A percentile compares a stretch with the other conserved stretches of the same genome.
phyloP scores from a whole-genome alignment of 345 rosid genomes.

The Viola odorata region DNA sequence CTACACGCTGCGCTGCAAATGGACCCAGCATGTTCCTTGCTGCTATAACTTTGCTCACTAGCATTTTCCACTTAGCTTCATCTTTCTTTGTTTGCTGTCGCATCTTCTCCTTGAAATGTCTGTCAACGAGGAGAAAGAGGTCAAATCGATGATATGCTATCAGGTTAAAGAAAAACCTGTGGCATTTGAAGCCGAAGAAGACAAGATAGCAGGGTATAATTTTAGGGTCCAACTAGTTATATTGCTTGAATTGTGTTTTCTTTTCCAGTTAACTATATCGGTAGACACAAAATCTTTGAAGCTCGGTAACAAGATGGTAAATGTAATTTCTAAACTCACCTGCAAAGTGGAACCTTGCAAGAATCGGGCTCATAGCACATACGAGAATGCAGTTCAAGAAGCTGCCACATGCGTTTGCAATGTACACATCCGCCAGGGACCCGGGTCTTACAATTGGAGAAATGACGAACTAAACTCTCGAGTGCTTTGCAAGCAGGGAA shows the following conservation, averaged over 20 bases:
- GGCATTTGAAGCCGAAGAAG: neutral
- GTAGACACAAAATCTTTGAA: too few species aligned
- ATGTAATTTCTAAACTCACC: slow-evolving; percentile 35
- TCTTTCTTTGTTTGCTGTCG: slow-evolving; percentile 67
- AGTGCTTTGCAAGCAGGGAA: slow-evolving; percentile 85
- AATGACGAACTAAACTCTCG: slow-evolving; percentile 70
- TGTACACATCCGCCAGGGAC: slow-evolving; percentile 62
- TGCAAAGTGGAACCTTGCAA: slow-evolving; percentile 84
- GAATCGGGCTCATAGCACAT: slow-evolving; percentile 61
- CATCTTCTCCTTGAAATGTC: slow-evolving; percentile 66
- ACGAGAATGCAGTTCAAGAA: slow-evolving; percentile 83
- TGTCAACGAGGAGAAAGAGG: slow-evolving; percentile 8
- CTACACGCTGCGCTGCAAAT: slow-evolving; percentile 31
- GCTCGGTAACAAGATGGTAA: neutral
- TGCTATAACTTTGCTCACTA: slow-evolving; percentile 60
- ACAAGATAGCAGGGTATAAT: neutral
- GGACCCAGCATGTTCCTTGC: slow-evolving; percentile 55
- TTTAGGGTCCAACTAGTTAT: too few species aligned
- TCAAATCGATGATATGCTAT: too few species aligned
- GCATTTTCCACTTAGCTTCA: slow-evolving; percentile 56
- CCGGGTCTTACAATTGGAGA: slow-evolving; percentile 64
- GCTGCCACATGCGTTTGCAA: slow-evolving; percentile 93
- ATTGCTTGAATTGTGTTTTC: neutral
- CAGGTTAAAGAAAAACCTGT: neutral
- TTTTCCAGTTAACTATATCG: neutral